Conservation (phyloP, 1,139 yeast genomes). For the Blastobotrys persicus region DNA sequence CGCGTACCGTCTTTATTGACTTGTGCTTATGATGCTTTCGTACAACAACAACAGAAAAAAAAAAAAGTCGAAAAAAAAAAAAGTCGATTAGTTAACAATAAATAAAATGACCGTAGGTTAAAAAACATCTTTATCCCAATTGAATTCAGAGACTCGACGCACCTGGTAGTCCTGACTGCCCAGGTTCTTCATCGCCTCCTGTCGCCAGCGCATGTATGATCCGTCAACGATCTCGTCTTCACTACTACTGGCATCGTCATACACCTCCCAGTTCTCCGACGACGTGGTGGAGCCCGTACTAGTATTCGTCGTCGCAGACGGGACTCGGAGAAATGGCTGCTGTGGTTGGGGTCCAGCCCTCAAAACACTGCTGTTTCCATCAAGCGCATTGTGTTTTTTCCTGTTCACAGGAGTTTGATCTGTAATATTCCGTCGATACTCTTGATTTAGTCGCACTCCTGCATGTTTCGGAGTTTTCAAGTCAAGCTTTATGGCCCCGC, state of each 20-base stretch:
- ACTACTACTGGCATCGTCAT: slow-evolving; percentile 26
- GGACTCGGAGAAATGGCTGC: not conserved
- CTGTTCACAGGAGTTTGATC: not conserved
- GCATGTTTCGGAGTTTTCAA: not conserved
- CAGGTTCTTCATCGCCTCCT: slow-evolving; percentile 23
- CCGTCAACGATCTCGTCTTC: slow-evolving; percentile 27
- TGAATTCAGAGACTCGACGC: slow-evolving; percentile 28
- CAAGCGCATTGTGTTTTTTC: not conserved
- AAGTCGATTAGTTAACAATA: not conserved
- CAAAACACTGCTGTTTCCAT: slow-evolving; percentile 2
- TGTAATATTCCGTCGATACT: not conserved
- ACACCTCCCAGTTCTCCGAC: slow-evolving; percentile 28
- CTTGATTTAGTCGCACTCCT: not conserved
- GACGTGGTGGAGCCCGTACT: slow-evolving; percentile 14
- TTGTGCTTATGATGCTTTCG: too few relatives aligned
- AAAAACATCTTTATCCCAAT: slow-evolving; percentile 34
- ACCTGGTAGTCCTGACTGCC: slow-evolving; percentile 10
- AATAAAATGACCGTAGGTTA: slow-evolving; percentile 11
- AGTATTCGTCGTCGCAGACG: not conserved
- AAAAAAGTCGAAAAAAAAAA: not conserved
- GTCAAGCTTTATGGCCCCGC: slow-evolving; percentile 1
- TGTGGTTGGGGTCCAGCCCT: slow-evolving; percentile 7
- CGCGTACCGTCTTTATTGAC: not conserved
- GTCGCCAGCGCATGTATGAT: slow-evolving; percentile 25
- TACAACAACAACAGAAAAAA: too few relatives aligned